phyloP scores from a whole-genome alignment of 2,329 filamentous ascomycete species.

The Cryphonectria carpinicola region DNA sequence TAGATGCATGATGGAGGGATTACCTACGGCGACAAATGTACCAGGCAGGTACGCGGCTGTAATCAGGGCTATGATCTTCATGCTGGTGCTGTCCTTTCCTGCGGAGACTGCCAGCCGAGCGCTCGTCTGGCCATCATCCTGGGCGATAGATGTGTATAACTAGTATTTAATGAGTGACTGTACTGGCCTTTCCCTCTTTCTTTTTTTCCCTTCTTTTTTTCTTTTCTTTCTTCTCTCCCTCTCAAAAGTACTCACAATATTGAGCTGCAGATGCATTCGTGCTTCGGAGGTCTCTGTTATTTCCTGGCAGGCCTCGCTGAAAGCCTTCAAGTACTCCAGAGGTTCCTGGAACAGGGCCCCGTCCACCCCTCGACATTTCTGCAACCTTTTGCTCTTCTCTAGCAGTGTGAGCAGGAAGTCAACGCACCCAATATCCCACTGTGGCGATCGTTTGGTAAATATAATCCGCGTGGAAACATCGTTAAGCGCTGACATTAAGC shows the following conservation, averaged over 20 bases:
- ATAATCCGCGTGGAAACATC: constrained; percentile 1
- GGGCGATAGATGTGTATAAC: constrained; percentile 13
- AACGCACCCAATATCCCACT: constrained; percentile 8
- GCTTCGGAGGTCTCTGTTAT: background rate
- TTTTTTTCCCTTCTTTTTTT: too few species aligned
- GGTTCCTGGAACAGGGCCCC: background rate
- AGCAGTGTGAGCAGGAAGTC: background rate
- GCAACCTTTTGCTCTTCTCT: background rate
- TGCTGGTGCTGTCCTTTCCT: constrained; percentile 13
- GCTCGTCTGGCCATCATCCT: constrained; percentile 11
- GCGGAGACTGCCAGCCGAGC: constrained; percentile 5
- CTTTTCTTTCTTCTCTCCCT: too few species aligned
- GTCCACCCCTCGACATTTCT: background rate
- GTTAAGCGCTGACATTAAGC: background rate
- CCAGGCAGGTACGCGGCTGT: constrained; percentile 9
- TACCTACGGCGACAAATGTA: constrained; percentile 5
- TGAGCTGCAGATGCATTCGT: constrained; percentile 6
- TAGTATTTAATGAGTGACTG: background rate
- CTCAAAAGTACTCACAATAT: constrained; percentile 3
- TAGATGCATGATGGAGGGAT: too few species aligned
- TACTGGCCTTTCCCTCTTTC: background rate
- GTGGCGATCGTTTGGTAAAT: constrained; percentile 6
- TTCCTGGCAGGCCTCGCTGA: background rate
- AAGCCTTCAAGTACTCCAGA: background rate
- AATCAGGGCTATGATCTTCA: constrained; percentile 15